phyloP scores from a whole-genome alignment of 148 eudicot genomes.

The Rhododendron kiyosumense region DNA sequence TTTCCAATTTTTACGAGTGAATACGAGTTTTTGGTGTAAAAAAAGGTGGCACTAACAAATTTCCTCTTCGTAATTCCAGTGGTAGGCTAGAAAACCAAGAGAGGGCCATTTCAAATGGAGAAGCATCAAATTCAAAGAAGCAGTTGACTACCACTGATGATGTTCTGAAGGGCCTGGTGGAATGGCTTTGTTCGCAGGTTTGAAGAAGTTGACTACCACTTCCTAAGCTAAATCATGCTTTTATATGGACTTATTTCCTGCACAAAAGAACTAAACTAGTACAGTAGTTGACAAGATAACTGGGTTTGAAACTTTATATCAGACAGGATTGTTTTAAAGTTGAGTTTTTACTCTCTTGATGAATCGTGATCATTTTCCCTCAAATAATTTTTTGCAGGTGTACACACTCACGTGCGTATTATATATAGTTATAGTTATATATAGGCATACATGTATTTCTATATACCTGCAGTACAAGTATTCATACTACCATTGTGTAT shows the following conservation, averaged over 20 bases:
- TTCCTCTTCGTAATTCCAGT: conserved; percentile 29
- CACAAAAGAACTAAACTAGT: neutral
- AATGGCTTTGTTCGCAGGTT: conserved; percentile 94
- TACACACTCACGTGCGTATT: neutral
- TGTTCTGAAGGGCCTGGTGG: conserved; percentile 78
- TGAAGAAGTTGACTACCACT: conserved; percentile 2
- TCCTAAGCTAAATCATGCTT: neutral
- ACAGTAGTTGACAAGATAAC: neutral
- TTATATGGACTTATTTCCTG: neutral
- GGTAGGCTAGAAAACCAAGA: conserved; percentile 64
- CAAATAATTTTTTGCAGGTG: neutral
- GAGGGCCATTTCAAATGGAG: conserved; percentile 47
- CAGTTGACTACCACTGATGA: conserved; percentile 56
- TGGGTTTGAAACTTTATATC: neutral
- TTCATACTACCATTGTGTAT: neutral
- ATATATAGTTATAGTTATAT: neutral
- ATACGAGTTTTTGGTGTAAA: neutral
- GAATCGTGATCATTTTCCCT: neutral
- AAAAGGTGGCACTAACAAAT: neutral
- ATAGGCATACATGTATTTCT: neutral
- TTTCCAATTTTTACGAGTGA: neutral
- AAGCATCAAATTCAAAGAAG: conserved; percentile 64
- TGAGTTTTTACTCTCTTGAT: neutral
- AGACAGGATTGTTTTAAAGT: neutral
- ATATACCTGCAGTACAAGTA: neutral